phyloP scores from a whole-genome alignment of 805 yeast genomes.

The Blastobotrys muscicola region DNA sequence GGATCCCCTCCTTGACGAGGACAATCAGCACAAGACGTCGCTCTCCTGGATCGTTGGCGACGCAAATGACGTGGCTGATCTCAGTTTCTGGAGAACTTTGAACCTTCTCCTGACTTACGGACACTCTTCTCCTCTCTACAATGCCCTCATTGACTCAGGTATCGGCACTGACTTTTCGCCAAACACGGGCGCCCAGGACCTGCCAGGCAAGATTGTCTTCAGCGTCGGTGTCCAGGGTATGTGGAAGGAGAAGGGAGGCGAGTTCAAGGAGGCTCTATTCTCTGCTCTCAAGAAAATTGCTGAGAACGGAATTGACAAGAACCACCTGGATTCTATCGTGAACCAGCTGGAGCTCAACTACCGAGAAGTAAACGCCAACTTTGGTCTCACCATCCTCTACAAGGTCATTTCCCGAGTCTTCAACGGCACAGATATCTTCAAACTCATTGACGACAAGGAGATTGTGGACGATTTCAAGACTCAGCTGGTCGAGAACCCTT shows the following conservation, averaged over 20 bases:
- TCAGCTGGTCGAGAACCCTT: conserved; percentile 48
- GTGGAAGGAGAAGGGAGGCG: conserved; percentile 34
- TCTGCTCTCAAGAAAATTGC: conserved; percentile 39
- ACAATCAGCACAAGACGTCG: conserved; percentile 65
- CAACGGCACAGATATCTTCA: conserved; percentile 69
- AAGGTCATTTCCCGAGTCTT: conserved; percentile 80
- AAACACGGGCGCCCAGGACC: conserved; percentile 78
- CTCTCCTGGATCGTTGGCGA: conserved; percentile 82
- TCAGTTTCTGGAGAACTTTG: conserved; percentile 63
- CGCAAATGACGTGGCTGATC: conserved; percentile 56
- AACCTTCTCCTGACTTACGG: conserved; percentile 75
- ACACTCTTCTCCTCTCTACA: conserved; percentile 83
- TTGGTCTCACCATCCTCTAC: conserved; percentile 71
- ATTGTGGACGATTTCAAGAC: conserved; percentile 47
- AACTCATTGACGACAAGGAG: conserved; percentile 54
- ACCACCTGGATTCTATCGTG: conserved; percentile 72
- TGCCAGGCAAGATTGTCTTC: conserved; percentile 66
- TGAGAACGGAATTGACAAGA: conserved; percentile 38
- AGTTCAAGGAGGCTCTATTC: conserved; percentile 40
- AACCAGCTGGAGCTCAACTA: conserved; percentile 80
- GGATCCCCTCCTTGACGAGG: conserved; percentile 64
- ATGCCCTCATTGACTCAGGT: conserved; percentile 76
- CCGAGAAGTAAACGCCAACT: conserved; percentile 81
- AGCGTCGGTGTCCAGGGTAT: conserved; percentile 83
- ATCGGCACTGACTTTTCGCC: conserved; percentile 78